These are phyloP conservation scores for Lepidium sativum DNA, from an alignment of 345 rosid genomes.

Conservation along the genomic window DNA sequence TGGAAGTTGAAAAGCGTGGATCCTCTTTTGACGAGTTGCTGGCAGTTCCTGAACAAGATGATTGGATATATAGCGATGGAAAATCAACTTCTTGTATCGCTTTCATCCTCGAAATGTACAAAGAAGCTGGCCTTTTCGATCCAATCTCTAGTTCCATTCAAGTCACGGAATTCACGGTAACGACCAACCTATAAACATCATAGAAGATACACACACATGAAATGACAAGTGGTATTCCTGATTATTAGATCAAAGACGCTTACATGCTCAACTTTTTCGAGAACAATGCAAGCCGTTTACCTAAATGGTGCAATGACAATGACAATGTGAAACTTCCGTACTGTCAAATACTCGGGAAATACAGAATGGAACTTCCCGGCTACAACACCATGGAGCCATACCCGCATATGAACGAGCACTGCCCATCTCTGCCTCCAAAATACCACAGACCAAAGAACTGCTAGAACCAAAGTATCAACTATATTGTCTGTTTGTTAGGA, in stretches of 20 bases:
- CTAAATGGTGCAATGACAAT: slow-evolving; percentile 85
- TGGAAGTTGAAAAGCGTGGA: slow-evolving; percentile 81
- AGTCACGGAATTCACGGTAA: slow-evolving; percentile 95
- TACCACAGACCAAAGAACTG: slow-evolving; percentile 62
- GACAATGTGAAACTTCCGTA: slow-evolving; percentile 72
- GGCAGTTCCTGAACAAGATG: slow-evolving; percentile 93
- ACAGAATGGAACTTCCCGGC: slow-evolving; percentile 90
- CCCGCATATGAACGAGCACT: slow-evolving; percentile 83
- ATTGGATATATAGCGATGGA: slow-evolving; percentile 90
- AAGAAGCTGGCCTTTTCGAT: slow-evolving; percentile 86
- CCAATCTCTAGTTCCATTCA: slow-evolving; percentile 58
- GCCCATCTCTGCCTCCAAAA: slow-evolving; percentile 86
- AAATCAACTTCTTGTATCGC: slow-evolving; percentile 91
- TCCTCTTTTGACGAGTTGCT: slow-evolving; percentile 77
- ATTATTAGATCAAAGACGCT: slow-evolving; percentile 80
- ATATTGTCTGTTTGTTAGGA: slow-evolving; percentile 15
- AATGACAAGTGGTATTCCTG: neutral
- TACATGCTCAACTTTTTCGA: slow-evolving; percentile 69
- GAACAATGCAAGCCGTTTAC: slow-evolving; percentile 71
- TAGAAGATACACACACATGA: neutral
- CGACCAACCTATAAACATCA: slow-evolving; percentile 11
- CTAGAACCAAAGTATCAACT: slow-evolving; percentile 20
- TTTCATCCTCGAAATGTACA: slow-evolving; percentile 87
- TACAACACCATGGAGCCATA: slow-evolving; percentile 81
- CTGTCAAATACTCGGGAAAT: slow-evolving; percentile 87